Evolutionary conservation across 257 asterid species (phyloP), one percentile per base, ranked within the genome.

Genomic region (Prunella vulgaris): DNA sequence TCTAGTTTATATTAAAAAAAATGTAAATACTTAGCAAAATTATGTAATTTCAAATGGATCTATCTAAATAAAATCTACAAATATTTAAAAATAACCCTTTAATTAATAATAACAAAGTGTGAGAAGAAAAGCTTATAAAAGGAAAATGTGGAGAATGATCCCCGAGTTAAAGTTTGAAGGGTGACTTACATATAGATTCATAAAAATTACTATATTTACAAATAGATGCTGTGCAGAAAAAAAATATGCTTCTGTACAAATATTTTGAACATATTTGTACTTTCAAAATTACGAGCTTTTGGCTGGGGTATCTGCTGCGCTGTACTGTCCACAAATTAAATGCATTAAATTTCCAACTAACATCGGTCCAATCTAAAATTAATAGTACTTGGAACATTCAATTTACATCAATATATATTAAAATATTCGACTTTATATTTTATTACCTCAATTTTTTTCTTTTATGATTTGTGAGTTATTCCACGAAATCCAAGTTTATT

Each of bases 311-410:
- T 42, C 12, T 14, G 32, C 35, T 33, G 67, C 18, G 32, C 57
- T 64, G 8, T 24, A 7, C 32, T 40, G 57, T 21, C n/a, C 1
- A 14, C 21, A 64, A 40, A 22, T 22, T 64, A 24, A 64, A 64
- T 64, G 69, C 69, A 64, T 40, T 64, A 2, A 64, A 38, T 3
- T n/a, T 40, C 53, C 35, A 62, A 37, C 68, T 10, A 62, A 38
- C 68, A 9, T 60, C 10, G 62, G 37, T 14, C 64, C 20, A 10
- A 49, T 49, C 57, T 10, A 21, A 54, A 51, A 18, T 18, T 18
- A 17, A 2, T 17, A 18, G 7, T 46, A n/a, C 53, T 14, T 46
- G 53, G 48, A 46, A 46, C 3, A 2, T 14, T 46, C n/a, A 14
- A 4, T 46, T 46, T 9, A n/a, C 1, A 14, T 46, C 20, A n/a